These are phyloP conservation scores for Ogataea henricii DNA, from an alignment of 805 yeast species.

Conservation along the genomic window DNA sequence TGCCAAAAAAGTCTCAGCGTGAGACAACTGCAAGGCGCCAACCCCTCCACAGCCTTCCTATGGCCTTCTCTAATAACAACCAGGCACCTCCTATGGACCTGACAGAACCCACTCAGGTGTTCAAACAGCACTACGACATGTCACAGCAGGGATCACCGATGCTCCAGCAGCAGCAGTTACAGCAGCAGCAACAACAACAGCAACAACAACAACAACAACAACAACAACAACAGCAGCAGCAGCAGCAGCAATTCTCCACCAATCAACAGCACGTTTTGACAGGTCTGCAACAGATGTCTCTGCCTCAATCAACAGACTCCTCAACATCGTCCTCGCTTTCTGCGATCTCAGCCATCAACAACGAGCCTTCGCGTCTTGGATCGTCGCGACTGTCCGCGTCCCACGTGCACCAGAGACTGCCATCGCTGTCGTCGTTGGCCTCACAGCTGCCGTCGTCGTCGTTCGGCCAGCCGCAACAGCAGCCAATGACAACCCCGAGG, in stretches of 20 bases:
- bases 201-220: conserved; percentile 9
- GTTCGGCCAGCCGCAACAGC: conserved; percentile 10
- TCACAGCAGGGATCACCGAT: conserved; percentile 9
- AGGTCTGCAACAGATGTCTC: conserved; percentile 27
- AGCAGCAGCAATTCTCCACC: conserved; percentile 14
- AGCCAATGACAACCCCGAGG: conserved; percentile 15
- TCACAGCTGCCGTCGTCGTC: conserved; percentile 10
- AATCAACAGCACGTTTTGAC: conserved; percentile 22
- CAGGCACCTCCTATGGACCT: conserved; percentile 1
- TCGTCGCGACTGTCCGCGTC: conserved; percentile 20
- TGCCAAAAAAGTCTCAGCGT: not conserved
- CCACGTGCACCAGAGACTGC: conserved; percentile 24
- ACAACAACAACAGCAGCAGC: conserved; percentile 9
- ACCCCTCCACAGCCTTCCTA: not conserved
- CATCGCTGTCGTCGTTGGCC: conserved; percentile 23
- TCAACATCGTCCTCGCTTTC: conserved; percentile 10
- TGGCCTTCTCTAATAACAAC: not conserved
- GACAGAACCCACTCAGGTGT: conserved; percentile 1
- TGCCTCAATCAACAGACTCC: conserved; percentile 17
- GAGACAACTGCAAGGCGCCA: too few species aligned
- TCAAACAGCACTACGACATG: conserved; percentile 11
- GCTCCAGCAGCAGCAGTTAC: conserved; percentile 9
- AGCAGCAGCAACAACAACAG: conserved; percentile 5
- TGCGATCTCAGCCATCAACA: conserved; percentile 9
- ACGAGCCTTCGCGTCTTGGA: conserved; percentile 14